Evolutionary conservation across 2,329 filamentous ascomycete species (phyloP).

Genomic region (Ramularia collo-cygni): DNA sequence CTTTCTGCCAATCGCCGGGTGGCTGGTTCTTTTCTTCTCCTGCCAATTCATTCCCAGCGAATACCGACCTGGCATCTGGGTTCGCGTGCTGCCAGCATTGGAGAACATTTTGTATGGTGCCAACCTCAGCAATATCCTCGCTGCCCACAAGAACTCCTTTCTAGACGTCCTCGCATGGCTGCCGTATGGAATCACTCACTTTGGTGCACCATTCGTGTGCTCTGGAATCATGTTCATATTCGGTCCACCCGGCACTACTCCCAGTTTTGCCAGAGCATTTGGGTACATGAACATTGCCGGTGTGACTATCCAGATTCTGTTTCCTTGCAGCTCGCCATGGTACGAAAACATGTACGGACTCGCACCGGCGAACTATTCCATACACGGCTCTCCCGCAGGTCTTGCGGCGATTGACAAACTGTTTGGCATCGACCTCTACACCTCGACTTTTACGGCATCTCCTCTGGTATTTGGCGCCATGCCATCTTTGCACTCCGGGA

Average conservation of each 20-base stretch:
- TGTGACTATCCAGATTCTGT: conserved; percentile 79
- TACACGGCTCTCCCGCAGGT: conserved; percentile 81
- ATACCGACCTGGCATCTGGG: conserved; percentile 89
- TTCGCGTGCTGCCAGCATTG: conserved; percentile 84
- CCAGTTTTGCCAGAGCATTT: conserved; percentile 78
- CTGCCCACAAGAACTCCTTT: conserved; percentile 74
- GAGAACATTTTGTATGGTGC: conserved; percentile 96
- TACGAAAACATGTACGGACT: conserved; percentile 91
- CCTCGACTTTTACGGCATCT: conserved; percentile 81
- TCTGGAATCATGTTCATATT: conserved; percentile 79
- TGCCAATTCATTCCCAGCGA: conserved; percentile 86
- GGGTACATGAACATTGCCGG: conserved; percentile 88
- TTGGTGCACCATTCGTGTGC: conserved; percentile 74
- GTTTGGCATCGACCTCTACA: conserved; percentile 89
- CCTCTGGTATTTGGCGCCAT: conserved; percentile 93
- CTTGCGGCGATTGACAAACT: conserved; percentile 81
- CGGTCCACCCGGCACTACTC: conserved; percentile 74
- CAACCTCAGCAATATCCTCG: conserved; percentile 92
- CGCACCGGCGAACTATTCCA: conserved; percentile 85
- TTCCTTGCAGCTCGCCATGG: conserved; percentile 94
- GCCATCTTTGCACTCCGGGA: conserved; percentile 84
- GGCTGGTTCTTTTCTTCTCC: conserved; percentile 85
- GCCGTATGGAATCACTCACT: conserved; percentile 87
- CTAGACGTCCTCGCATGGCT: conserved; percentile 89
- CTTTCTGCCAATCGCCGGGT: conserved; percentile 75